Evolutionary conservation across 176 grass and related monocot genomes (phyloP).

Genomic region (Musa schizocarpa): DNA sequence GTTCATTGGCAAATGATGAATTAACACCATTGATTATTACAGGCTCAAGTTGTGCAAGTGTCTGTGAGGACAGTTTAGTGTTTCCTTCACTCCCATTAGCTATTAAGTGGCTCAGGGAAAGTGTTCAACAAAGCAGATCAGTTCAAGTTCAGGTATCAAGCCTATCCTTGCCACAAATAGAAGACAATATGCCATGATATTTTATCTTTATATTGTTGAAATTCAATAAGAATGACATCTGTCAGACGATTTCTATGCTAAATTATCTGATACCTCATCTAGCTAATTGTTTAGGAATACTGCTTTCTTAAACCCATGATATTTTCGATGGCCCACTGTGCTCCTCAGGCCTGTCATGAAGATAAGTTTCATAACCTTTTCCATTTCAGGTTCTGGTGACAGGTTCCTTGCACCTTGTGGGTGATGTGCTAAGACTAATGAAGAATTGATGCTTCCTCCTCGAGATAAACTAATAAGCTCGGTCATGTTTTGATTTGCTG

Average conservation of each 20-base stretch:
- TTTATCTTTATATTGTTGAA: not conserved
- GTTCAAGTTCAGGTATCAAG: conserved; percentile 48
- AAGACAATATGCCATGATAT: not conserved
- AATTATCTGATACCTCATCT: no score
- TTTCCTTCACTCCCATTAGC: conserved; percentile 66
- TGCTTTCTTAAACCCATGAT: not conserved
- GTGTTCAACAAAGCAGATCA: conserved; percentile 33
- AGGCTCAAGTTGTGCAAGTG: not conserved
- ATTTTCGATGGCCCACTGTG: not conserved
- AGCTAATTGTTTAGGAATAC: not conserved
- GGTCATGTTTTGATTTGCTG: not conserved
- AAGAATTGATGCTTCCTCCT: conserved; percentile 2
- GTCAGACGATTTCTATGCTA: no score
- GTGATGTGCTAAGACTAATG: conserved; percentile 13
- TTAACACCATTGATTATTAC: not conserved
- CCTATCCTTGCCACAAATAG: not conserved
- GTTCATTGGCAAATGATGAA: not conserved
- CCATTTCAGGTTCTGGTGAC: conserved; percentile 15
- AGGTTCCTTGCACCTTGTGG: conserved; percentile 22
- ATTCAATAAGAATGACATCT: no score
- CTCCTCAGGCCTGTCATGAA: no score
- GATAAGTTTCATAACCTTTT: not conserved
- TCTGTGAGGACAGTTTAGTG: conserved; percentile 30
- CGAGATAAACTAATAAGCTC: not conserved
- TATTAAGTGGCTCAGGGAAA: conserved; percentile 76